A percentile compares a stretch with the other conserved stretches of the same genome.
phyloP scores from a whole-genome alignment of 176 grass and related monocot species.

The Lolium perenne region DNA sequence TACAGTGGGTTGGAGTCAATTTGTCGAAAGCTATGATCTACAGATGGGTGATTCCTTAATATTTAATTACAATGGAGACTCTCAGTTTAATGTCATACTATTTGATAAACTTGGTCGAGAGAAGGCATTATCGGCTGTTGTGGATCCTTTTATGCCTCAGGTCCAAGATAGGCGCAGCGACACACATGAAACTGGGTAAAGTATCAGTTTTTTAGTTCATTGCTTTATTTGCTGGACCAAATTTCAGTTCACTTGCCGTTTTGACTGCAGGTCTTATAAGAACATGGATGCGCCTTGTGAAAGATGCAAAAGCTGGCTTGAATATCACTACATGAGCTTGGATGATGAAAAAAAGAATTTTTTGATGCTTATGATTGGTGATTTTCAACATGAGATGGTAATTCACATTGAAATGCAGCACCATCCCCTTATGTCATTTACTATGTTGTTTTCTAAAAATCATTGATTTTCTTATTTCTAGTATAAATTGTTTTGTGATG shows the following conservation, averaged over 20 bases:
- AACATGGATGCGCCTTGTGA: background rate
- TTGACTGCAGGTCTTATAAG: background rate
- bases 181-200: background rate
- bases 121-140: slow-evolving; percentile 9
- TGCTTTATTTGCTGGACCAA: background rate
- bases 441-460: background rate
- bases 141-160: background rate
- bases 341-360: background rate
- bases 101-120: slow-evolving; percentile 2
- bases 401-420: background rate
- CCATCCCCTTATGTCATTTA: background rate
- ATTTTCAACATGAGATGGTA: slow-evolving; percentile 1
- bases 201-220: background rate
- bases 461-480: background rate
- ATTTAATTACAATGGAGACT: background rate
- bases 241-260: background rate
- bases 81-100: background rate
- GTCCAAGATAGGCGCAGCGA: background rate
- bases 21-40: background rate
- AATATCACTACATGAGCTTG: background rate
- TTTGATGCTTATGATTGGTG: background rate
- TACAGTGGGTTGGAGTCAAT: background rate
- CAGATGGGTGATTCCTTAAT: background rate
- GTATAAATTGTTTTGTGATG: background rate
- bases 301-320: background rate